These are phyloP conservation scores for Phoma herbarum DNA, from an alignment of 2,329 filamentous ascomycete genomes.

Conservation along the genomic window DNA sequence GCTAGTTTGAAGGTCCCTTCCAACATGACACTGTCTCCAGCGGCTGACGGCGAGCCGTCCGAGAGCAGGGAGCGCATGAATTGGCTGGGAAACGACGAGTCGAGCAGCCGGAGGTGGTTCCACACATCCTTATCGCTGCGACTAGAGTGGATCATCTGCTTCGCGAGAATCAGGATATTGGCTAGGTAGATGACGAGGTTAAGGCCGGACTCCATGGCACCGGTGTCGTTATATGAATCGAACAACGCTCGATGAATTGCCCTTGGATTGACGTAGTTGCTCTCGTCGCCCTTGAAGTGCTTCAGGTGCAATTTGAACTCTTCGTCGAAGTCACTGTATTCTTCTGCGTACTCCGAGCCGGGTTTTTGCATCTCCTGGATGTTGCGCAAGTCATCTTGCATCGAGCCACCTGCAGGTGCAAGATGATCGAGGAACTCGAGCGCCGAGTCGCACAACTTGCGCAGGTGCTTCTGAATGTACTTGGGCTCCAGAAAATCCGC, in stretches of 20 bases:
- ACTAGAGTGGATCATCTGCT: constrained; percentile 47
- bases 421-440: constrained; percentile 45
- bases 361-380: constrained; percentile 45
- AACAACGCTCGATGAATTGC: constrained; percentile 53
- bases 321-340: constrained; percentile 47
- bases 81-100: constrained; percentile 46
- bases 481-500: constrained; percentile 54
- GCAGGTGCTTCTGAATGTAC: constrained; percentile 53
- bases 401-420: constrained; percentile 37
- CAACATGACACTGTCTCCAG: constrained; percentile 54
- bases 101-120: constrained; percentile 44
- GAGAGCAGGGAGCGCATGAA: constrained; percentile 43
- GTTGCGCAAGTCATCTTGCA: constrained; percentile 31
- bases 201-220: constrained; percentile 38
- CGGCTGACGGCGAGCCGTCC: constrained; percentile 10
- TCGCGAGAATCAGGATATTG: constrained; percentile 56
- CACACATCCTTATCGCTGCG: constrained; percentile 39
- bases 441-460: constrained; percentile 46
- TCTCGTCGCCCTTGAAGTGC: constrained; percentile 50
- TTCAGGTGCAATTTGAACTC: constrained; percentile 48
- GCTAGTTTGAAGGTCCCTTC: constrained; percentile 59
- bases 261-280: constrained; percentile 53
- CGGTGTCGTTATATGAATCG: constrained; percentile 35
- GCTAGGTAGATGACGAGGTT: constrained; percentile 56
- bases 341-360: constrained; percentile 52